Conservation (phyloP, 2,329 filamentous ascomycete species). For the Pseudogymnoascus sp. region DNA sequence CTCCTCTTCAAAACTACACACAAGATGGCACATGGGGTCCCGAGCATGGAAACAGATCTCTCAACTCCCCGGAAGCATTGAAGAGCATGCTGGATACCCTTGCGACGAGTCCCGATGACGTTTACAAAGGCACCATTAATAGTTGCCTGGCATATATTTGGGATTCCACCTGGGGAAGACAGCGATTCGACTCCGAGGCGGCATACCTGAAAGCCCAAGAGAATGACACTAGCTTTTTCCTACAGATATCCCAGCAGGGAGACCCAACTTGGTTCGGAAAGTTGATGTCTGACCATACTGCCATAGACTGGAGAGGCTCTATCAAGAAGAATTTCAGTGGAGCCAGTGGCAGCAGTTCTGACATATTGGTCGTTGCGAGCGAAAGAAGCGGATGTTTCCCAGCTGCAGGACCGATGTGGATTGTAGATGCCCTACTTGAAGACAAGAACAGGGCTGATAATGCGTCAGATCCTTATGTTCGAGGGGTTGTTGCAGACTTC, state of each 20-base stretch:
- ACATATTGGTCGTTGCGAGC: conserved; percentile 27
- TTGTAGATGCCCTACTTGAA: conserved; percentile 25
- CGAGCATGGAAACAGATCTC: conserved; percentile 25
- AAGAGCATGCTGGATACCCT: conserved; percentile 23
- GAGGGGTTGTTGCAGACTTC: conserved; percentile 24
- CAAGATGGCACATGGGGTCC: conserved; percentile 23
- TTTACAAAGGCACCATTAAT: conserved; percentile 25
- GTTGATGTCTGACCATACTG: conserved; percentile 29
- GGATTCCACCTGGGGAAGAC: not conserved
- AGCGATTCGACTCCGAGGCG: conserved; percentile 14
- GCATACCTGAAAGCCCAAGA: not conserved
- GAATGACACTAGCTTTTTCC: conserved; percentile 25
- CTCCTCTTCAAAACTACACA: conserved; percentile 25
- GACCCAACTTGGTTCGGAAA: conserved; percentile 25
- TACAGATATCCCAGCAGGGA: conserved; percentile 25
- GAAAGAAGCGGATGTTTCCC: conserved; percentile 29
- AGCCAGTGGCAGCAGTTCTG: conserved; percentile 17
- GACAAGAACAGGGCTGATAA: not conserved
- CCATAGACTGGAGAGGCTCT: conserved; percentile 25
- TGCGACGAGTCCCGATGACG: conserved; percentile 18
- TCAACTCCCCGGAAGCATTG: conserved; percentile 24
- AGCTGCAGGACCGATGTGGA: conserved; percentile 23
- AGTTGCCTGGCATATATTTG: conserved; percentile 26
- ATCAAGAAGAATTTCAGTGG: conserved; percentile 22
- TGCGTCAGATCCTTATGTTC: conserved; percentile 14